These are phyloP conservation scores for Leptodontidium sp. DNA, from an alignment of 2,329 filamentous ascomycete species.

Conservation along the genomic window DNA sequence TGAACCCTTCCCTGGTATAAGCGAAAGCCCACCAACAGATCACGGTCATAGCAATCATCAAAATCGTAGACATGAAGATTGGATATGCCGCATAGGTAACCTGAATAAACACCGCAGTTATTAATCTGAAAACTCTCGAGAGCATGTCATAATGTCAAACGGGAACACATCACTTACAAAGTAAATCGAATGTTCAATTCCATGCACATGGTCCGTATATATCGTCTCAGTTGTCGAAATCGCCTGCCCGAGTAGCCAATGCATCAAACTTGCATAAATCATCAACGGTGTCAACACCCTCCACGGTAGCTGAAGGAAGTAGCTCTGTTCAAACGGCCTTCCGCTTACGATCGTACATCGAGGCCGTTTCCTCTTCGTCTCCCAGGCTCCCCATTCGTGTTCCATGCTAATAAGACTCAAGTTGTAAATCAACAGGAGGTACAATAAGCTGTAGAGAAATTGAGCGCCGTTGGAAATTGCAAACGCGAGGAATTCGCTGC, in stretches of 20 bases:
- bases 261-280: constrained; percentile 35
- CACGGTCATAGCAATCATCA: constrained; percentile 35
- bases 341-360: constrained; percentile 35
- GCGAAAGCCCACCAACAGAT: constrained; percentile 39
- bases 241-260: constrained; percentile 38
- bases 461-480: constrained; percentile 38
- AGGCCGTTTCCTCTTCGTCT: constrained; percentile 27
- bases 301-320: constrained; percentile 36
- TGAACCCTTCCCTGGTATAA: constrained; percentile 35
- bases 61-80: constrained; percentile 33
- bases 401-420: constrained; percentile 39
- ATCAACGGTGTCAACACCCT: constrained; percentile 33
- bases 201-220: constrained; percentile 29
- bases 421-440: constrained; percentile 37
- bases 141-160: no score
- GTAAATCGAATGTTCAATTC: constrained; percentile 33
- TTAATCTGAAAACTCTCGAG: background rate
- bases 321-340: constrained; percentile 34
- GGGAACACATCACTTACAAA: constrained; percentile 17
- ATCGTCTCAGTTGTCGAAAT: constrained; percentile 35
- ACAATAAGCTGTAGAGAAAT: constrained; percentile 35
- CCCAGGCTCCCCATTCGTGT: constrained; percentile 37
- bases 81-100: constrained; percentile 36
- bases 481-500: constrained; percentile 34
- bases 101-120: constrained; percentile 1